These are phyloP conservation scores for Fusarium redolens DNA, from an alignment of 2,329 filamentous ascomycete genomes.

Conservation along the genomic window DNA sequence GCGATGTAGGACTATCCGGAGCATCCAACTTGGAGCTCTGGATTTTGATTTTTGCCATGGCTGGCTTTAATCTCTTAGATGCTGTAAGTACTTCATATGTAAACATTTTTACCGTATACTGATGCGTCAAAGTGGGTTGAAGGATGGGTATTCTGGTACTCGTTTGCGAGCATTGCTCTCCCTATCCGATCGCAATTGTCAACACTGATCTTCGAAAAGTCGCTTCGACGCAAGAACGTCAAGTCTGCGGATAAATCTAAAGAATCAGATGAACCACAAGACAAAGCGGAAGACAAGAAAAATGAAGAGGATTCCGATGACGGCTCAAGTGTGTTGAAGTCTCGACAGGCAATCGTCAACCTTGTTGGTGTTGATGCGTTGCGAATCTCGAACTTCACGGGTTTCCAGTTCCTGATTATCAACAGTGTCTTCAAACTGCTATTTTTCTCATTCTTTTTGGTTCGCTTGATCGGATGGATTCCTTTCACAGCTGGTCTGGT, in stretches of 20 bases:
- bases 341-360: slow-evolving; percentile 79
- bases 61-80: slow-evolving; percentile 67
- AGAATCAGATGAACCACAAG: slow-evolving; percentile 49
- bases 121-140: slow-evolving; percentile 64
- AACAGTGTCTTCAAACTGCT: slow-evolving; percentile 71
- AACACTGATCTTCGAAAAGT: slow-evolving; percentile 80
- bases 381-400: slow-evolving; percentile 75
- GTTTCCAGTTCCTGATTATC: slow-evolving; percentile 73
- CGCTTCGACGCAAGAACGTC: slow-evolving; percentile 80
- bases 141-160: slow-evolving; percentile 74
- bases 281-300: slow-evolving; percentile 59
- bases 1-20: slow-evolving; percentile 55
- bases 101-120: background rate
- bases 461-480: slow-evolving; percentile 78
- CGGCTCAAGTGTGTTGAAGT: slow-evolving; percentile 51
- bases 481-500: slow-evolving; percentile 73
- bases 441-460: slow-evolving; percentile 74
- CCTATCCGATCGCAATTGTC: slow-evolving; percentile 77
- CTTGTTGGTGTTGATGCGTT: slow-evolving; percentile 81
- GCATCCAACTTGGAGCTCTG: slow-evolving; percentile 65
- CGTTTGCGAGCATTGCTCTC: slow-evolving; percentile 70
- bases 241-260: slow-evolving; percentile 68
- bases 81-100: slow-evolving; percentile 46
- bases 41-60: slow-evolving; percentile 75
- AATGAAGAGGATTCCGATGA: slow-evolving; percentile 60